Base-by-base conservation (phyloP, 176 grass and related monocot genomes). In the Elaeis guineensis region DNA sequence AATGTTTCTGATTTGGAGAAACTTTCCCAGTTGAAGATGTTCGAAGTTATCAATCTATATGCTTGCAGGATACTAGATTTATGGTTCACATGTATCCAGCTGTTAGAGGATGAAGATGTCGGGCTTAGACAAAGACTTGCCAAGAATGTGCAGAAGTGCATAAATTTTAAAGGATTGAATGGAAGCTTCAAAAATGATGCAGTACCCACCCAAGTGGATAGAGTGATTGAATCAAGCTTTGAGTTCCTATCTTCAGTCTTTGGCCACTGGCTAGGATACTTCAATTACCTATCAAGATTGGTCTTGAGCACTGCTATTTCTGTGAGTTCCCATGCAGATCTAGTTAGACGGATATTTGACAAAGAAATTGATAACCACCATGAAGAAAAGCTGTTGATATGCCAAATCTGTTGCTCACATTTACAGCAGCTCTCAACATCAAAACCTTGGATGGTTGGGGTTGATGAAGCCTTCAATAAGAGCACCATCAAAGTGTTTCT, bases 301-400 rank as follows among this genome's bases (percentile, higher is more conserved):
- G 76, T 97, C 39, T 75, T 89, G 65, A 76, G 82, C 20, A 76
- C 79, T 6, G 67, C 73, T 6, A 69, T 65, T 78, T 83, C 82
- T 64, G 24, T 80, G 48, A 80, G 79, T 64, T 80, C 87, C 29
- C 28, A 54, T 48, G 79, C 73, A 53, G 87, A 97, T 88, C 72
- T 89, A 64, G 81, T 97, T 49, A 77, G 87, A 70, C 93, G 85
- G 63, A 85, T 97, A 78, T 97, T 97, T 67, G 93, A 97, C 55
- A 97, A 97, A 79, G 87, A 91, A 78, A 97, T 97, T 1, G 93
- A 97, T 79, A 97, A 92, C 72, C 93, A 97, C 64, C 87, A 92
- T 52, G 93, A 92, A 67, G 92, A 97, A 73, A 89, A 97, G 52
- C 59, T 97, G 26, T 76, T 97, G 66, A 97, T 92, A 72, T 97